Conservation (phyloP, 495 filamentous ascomycete species). For the Penicillium paxilli region DNA sequence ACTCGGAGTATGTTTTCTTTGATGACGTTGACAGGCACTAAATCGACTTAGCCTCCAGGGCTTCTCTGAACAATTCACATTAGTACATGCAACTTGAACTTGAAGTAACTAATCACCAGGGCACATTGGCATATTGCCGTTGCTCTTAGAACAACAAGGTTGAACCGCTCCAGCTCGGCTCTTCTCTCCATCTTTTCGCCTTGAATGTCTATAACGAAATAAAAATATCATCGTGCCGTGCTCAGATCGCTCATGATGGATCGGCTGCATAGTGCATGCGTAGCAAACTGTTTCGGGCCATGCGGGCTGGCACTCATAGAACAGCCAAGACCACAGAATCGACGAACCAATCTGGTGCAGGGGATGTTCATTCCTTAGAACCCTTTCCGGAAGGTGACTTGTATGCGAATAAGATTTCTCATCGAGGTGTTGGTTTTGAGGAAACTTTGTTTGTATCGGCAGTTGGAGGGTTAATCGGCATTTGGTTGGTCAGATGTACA, state of each 20-base stretch:
- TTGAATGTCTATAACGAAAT: too few species aligned
- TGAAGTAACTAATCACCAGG: too few species aligned
- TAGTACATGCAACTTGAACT: too few species aligned
- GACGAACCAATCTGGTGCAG: background rate
- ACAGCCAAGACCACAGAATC: too few species aligned
- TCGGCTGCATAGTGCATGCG: slow-evolving; percentile 11
- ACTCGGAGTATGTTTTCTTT: too few species aligned
- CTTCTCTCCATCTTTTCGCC: too few species aligned
- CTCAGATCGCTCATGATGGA: slow-evolving; percentile 7
- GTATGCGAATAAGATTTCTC: background rate
- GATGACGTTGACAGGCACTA: too few species aligned
- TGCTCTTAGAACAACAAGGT: too few species aligned
- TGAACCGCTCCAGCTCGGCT: too few species aligned
- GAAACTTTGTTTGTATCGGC: background rate
- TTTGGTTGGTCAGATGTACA: background rate
- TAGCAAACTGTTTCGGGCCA: slow-evolving; percentile 10
- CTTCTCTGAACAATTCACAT: too few species aligned
- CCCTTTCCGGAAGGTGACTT: background rate
- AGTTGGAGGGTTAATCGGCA: background rate
- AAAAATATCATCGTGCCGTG: background rate
- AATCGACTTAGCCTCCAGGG: too few species aligned
- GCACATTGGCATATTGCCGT: too few species aligned
- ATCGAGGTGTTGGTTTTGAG: background rate
- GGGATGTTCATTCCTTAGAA: background rate
- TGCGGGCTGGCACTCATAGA: slow-evolving; percentile 4